Evolutionary conservation across 2,329 filamentous ascomycete genomes (phyloP).

Genomic region (Daldinia sp.): DNA sequence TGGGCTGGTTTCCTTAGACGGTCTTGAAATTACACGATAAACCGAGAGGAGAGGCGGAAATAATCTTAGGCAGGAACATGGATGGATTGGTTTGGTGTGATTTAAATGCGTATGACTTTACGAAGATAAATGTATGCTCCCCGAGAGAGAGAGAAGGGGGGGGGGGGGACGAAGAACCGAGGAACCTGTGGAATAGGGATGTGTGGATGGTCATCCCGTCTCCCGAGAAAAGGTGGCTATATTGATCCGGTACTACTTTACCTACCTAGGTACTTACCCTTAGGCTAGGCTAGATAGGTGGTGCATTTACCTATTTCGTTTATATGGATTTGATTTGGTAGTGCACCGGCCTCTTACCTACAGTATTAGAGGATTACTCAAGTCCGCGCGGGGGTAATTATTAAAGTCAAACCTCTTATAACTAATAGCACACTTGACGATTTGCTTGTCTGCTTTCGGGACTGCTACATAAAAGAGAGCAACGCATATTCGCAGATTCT

Average conservation of each 20-base stretch:
- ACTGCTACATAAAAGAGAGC: background rate
- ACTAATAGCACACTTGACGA: no score
- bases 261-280: background rate
- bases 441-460: background rate
- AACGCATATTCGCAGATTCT: background rate
- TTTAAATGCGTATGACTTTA: background rate
- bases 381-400: no score
- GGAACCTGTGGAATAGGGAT: background rate
- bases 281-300: background rate
- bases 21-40: background rate
- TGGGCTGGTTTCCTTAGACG: background rate
- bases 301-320: background rate
- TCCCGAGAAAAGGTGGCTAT: conserved; percentile 5
- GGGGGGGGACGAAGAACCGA: background rate
- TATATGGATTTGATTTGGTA: background rate
- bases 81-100: background rate
- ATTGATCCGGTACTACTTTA: conserved; percentile 11
- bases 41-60: background rate
- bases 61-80: background rate
- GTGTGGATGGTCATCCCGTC: background rate
- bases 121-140: background rate
- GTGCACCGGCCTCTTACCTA: no score
- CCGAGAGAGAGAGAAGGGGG: background rate
- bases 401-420: background rate
- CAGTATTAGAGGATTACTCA: background rate